Evolutionary conservation across 176 grass and related monocot species (phyloP), one percentile per base, ranked within the genome.

Genomic region (Avena atlantica): DNA sequence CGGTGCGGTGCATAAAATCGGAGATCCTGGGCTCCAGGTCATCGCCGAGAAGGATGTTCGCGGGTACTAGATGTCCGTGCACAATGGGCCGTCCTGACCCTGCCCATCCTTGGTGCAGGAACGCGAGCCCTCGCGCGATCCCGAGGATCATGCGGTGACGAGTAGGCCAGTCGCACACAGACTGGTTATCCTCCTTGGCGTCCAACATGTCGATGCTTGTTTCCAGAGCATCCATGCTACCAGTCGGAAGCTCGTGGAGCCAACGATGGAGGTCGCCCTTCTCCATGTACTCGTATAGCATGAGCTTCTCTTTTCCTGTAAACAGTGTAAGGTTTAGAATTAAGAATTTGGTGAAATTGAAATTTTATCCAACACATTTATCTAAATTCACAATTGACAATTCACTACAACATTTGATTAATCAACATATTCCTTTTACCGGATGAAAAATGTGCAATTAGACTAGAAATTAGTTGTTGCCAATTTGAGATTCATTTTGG

Each of bases 221-320:
- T 68, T 98, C 93, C 21, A 91, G 93, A 0, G 82, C 82, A 63
- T 93, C 88, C 83, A 94, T 85, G 74, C 83, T 86, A 1, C 93
- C 93, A 0, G 24, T 84, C 0, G 93, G 96, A 0, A 98, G 89
- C 84, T 98, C 96, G 20, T 98, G 93, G 29, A 98, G 90, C 96
- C 96, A 98, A 24, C 88, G 93, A 6, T 98, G 88, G 1, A 98
- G 93, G 62, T 98, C 93, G 12, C 96, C 96, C 52, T 81, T 92
- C 78, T 95, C 90, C 88, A 98, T 92, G 78, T 94, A 98, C 90
- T 98, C 93, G 78, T 92, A 98, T 0, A 98, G 27, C 0, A 92
- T 52, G 19, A 98, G 86, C 14, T 89, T 98, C 20, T 95, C 88
- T 9, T 78, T 87, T n/a, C 93, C 95, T 98, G 34, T 25, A 27